Percentiles rank a stretch among this genome's conserved stretches.
These are phyloP conservation scores for Exophiala sideris DNA, from an alignment of 2,329 filamentous ascomycete species.

Conservation along the genomic window DNA sequence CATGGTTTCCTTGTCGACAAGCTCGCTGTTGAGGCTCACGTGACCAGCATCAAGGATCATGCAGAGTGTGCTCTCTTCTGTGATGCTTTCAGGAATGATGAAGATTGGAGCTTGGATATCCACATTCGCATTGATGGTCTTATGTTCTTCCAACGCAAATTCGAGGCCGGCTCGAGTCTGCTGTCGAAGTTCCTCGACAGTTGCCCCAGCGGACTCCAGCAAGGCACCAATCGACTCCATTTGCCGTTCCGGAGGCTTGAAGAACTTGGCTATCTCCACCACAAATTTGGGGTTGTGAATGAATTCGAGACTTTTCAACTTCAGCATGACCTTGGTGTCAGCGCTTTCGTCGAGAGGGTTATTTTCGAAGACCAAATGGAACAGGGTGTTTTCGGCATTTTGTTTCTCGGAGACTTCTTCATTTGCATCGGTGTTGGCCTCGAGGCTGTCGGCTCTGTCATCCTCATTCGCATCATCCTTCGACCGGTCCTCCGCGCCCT, in stretches of 20 bases:
- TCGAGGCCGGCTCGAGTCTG: slow-evolving; percentile 94
- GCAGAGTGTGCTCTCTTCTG: slow-evolving; percentile 73
- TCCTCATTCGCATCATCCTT: slow-evolving; percentile 49
- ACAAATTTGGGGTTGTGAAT: slow-evolving; percentile 96
- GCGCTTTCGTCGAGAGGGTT: slow-evolving; percentile 91
- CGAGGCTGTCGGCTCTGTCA: slow-evolving; percentile 37
- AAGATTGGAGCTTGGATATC: slow-evolving; percentile 95
- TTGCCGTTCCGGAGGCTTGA: slow-evolving; percentile 90
- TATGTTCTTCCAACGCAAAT: slow-evolving; percentile 95
- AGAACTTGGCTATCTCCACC: slow-evolving; percentile 88
- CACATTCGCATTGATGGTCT: slow-evolving; percentile 93
- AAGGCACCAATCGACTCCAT: slow-evolving; percentile 98
- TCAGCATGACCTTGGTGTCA: slow-evolving; percentile 84
- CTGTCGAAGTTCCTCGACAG: slow-evolving; percentile 88
- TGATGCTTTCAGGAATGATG: slow-evolving; percentile 92
- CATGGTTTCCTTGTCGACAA: slow-evolving; percentile 88
- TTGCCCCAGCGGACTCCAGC: slow-evolving; percentile 92
- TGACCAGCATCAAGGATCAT: slow-evolving; percentile 95
- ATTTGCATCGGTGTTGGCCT: slow-evolving; percentile 29
- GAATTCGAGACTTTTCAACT: slow-evolving; percentile 91
- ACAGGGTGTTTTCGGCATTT: slow-evolving; percentile 72
- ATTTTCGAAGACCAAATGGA: slow-evolving; percentile 87
- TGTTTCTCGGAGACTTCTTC: slow-evolving; percentile 37
- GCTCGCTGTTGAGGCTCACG: slow-evolving; percentile 86
- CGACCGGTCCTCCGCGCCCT: slow-evolving; percentile 67